Conservation (phyloP, 768 basidiomycete genomes). For the Mycena filopes region DNA sequence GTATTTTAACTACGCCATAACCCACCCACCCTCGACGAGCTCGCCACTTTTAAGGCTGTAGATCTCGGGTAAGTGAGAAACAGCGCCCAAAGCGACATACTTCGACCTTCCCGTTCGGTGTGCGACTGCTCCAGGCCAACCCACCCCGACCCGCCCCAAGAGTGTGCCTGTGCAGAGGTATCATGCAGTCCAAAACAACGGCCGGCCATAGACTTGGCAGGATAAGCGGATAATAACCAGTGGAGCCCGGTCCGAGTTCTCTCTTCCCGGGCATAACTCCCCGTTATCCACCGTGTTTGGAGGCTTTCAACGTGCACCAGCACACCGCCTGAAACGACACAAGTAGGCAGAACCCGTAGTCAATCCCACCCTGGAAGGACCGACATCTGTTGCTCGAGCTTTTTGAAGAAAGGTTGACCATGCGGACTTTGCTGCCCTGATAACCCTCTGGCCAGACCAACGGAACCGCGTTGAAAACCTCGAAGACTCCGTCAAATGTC, state of each 20-base stretch:
- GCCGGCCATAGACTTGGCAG: not conserved
- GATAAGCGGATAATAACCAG: not conserved
- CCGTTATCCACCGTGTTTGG: not conserved
- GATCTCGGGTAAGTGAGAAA: conserved; percentile 5
- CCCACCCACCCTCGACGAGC: conserved; percentile 7
- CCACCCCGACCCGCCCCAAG: not conserved
- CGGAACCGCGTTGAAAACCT: too few relatives aligned
- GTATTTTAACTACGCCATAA: conserved; percentile 7
- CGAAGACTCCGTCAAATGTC: too few relatives aligned
- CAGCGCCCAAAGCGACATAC: not conserved
- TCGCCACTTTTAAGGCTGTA: conserved; percentile 12
- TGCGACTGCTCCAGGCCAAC: not conserved
- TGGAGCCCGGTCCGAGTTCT: not conserved
- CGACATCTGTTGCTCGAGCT: too few relatives aligned
- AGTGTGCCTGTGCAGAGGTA: not conserved
- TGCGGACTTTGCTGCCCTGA: too few relatives aligned
- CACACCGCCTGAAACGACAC: too few relatives aligned
- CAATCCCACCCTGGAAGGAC: too few relatives aligned
- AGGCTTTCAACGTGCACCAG: not conserved
- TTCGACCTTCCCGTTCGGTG: not conserved
- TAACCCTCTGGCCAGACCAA: too few relatives aligned
- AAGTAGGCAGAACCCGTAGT: too few relatives aligned
- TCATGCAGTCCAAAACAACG: not conserved
- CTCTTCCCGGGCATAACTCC: not conserved
- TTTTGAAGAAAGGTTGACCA: too few relatives aligned